phyloP scores from a whole-genome alignment of 2,329 filamentous ascomycete genomes.

The Pezicula radicicola region DNA sequence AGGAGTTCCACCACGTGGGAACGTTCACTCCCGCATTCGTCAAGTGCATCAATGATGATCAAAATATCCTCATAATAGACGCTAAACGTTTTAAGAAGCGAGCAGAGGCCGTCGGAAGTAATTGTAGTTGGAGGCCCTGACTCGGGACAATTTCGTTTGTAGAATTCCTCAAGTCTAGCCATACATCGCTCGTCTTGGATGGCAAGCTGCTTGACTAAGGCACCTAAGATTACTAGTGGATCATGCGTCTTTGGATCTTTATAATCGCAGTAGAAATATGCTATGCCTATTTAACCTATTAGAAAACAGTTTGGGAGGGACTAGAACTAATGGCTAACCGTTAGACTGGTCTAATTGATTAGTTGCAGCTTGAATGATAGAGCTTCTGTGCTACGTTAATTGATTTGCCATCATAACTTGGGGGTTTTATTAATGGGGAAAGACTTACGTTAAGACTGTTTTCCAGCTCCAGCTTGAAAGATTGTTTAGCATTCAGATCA shows the following conservation, averaged over 20 bases:
- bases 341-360: too few species aligned
- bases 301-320: background rate
- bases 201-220: constrained; percentile 23
- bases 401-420: too few species aligned
- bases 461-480: too few species aligned
- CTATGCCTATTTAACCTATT: constrained; percentile 6
- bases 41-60: constrained; percentile 26
- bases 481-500: too few species aligned
- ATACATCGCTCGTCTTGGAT: constrained; percentile 20
- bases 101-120: background rate
- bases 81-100: background rate
- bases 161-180: constrained; percentile 8
- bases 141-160: background rate
- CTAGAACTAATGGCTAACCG: too few species aligned
- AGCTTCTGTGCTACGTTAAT: too few species aligned
- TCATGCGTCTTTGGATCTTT: constrained; percentile 18
- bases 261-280: constrained; percentile 30
- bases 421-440: too few species aligned
- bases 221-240: constrained; percentile 18
- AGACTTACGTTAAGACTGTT: too few species aligned
- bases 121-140: background rate
- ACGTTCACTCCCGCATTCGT: constrained; percentile 19
- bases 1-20: constrained; percentile 5
- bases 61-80: background rate
- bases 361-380: too few species aligned